Evolutionary conservation across 192 early-diverging fungal genomes (phyloP), one percentile per base, ranked within the genome.

Genomic region (Gaertneriomyces sp.): DNA sequence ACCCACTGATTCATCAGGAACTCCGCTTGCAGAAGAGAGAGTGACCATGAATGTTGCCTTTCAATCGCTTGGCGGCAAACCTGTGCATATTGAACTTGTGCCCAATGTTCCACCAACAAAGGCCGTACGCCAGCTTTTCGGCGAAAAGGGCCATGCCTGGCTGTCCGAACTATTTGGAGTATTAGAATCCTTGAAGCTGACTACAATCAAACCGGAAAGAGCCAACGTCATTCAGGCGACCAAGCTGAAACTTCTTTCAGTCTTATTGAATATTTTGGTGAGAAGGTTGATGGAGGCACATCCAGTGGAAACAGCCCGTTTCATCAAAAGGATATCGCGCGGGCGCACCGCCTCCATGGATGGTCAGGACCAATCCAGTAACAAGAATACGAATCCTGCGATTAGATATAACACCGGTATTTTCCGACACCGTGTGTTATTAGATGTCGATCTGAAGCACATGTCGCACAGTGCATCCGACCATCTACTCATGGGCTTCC

Each of bases 41-140:
- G 46, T 83, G 12, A 80, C 77, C 4, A 69, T 83, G 45, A 83
- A 83, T 66, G 71, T 83, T 61, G 81, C 81, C 12, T 83, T 83
- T 61, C 66, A 81, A 59, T 81, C 76, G 9, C 54, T 81, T 50
- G 77, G 74, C 0, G 49, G 66, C 33, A 71, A 74, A 49, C 76
- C 81, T 9, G 73, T 79, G 11, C 69, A 77, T 55, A 61, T 83
- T 33, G 60, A 66, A 45, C 68, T 79, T 14, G 63, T 60, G 20
- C 41, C 63, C 11, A 46, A 63, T 45, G 66, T 68, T 12, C 71
- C 70, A 4, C 25, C 69, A 5, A 68, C 51, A 7, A 64, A 69
- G 52, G 17, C 73, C 5, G 63, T 46, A 12, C 68, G 61, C 42
- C 44, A 56, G 56, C 72, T 83, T n/a, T 79, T 83, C 63, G 77